phyloP scores from a whole-genome alignment of 352 stramenopile species.

The Stramenopiles sp. region DNA sequence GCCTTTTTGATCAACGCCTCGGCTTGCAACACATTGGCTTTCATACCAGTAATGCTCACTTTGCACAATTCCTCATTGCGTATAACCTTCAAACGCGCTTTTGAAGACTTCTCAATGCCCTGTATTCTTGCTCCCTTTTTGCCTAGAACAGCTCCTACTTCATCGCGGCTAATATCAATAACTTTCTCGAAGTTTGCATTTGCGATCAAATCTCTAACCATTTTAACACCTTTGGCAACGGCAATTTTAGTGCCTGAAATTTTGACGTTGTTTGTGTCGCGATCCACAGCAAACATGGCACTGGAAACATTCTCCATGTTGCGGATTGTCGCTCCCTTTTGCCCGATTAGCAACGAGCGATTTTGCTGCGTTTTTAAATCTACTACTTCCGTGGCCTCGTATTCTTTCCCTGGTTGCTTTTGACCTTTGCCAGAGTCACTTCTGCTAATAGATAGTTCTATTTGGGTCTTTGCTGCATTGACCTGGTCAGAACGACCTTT shows the following conservation, averaged over 20 bases:
- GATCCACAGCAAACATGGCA: neutral
- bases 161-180: neutral
- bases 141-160: neutral
- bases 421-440: neutral
- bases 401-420: neutral
- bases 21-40: neutral
- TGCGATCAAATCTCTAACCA: neutral
- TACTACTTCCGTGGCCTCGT: too few relatives aligned
- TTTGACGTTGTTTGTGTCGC: neutral
- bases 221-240: neutral
- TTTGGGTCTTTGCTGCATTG: neutral
- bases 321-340: neutral
- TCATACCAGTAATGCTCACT: neutral
- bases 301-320: neutral
- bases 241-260: neutral
- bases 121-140: neutral
- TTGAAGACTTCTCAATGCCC: neutral
- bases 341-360: neutral
- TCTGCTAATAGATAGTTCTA: neutral
- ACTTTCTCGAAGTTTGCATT: neutral
- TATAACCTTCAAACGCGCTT: neutral
- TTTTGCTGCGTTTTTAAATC: slow-evolving; percentile 5
- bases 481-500: neutral
- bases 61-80: neutral
- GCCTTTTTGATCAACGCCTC: neutral